phyloP scores from a whole-genome alignment of 148 eudicot genomes.

The Persicaria tinctoria region DNA sequence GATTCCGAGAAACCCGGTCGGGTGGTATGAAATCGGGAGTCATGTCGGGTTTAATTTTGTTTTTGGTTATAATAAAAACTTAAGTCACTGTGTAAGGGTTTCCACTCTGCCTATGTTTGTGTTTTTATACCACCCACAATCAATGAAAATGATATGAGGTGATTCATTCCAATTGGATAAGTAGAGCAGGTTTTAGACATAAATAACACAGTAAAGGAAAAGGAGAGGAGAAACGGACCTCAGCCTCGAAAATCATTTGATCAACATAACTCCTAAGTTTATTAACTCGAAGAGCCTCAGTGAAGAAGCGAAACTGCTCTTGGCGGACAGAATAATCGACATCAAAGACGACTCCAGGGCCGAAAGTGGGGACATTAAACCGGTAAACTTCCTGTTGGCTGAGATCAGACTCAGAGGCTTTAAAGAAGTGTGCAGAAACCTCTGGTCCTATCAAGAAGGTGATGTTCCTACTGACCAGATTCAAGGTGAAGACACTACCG shows the following conservation, averaged over 20 bases:
- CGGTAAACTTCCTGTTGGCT: slow-evolving; percentile 94
- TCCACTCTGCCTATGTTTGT: too few species aligned
- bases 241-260: slow-evolving; percentile 83
- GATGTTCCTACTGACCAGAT: slow-evolving; percentile 59
- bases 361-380: slow-evolving; percentile 91
- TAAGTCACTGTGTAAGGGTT: too few species aligned
- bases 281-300: slow-evolving; percentile 74
- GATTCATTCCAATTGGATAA: too few species aligned
- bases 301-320: slow-evolving; percentile 93
- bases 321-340: slow-evolving; percentile 75
- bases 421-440: slow-evolving; percentile 90
- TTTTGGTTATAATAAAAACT: too few species aligned
- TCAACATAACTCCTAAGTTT: slow-evolving; percentile 81
- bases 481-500: slow-evolving; percentile 79
- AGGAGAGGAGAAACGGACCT: slow-evolving; percentile 28
- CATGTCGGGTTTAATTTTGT: too few species aligned
- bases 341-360: slow-evolving; percentile 93
- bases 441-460: slow-evolving; percentile 91
- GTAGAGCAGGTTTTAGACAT: too few species aligned
- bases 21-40: too few species aligned
- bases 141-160: too few species aligned
- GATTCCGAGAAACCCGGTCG: too few species aligned
- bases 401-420: slow-evolving; percentile 83
- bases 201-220: too few species aligned
- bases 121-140: too few species aligned